Evolutionary conservation across 2,329 filamentous ascomycete genomes (phyloP).

Genomic region (Penicillium sp.): DNA sequence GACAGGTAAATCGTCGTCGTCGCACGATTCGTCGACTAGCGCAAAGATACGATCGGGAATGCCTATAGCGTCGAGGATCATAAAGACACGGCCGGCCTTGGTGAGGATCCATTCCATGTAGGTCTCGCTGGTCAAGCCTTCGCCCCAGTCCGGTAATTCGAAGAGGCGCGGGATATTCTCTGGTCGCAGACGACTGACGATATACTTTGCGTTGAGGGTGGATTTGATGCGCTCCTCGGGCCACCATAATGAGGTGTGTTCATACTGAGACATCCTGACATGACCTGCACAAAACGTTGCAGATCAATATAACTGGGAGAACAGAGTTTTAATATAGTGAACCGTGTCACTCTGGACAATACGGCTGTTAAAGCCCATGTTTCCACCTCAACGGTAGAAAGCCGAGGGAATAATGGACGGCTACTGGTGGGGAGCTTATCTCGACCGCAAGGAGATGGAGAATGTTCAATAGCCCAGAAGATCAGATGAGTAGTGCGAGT

Average conservation of each 20-base stretch:
- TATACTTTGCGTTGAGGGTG: conserved; percentile 41
- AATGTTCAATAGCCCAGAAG: background rate
- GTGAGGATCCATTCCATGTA: conserved; percentile 64
- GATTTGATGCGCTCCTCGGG: conserved; percentile 45
- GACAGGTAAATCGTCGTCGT: conserved; percentile 60
- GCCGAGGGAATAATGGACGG: background rate
- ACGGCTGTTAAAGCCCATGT: background rate
- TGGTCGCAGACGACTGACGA: conserved; percentile 35
- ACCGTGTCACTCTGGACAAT: background rate
- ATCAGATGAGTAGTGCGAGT: background rate
- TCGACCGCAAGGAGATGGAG: background rate
- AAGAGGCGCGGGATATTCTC: conserved; percentile 37
- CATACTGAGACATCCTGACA: conserved; percentile 13
- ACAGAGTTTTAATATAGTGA: background rate
- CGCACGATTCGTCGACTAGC: conserved; percentile 59
- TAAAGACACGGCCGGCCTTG: conserved; percentile 56
- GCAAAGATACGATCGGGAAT: conserved; percentile 63
- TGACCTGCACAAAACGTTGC: background rate
- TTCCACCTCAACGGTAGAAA: background rate
- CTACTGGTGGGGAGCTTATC: conserved; percentile 2
- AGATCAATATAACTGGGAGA: background rate
- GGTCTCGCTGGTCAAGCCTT: conserved; percentile 46
- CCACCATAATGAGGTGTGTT: conserved; percentile 41
- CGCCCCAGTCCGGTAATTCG: conserved; percentile 40
- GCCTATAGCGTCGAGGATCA: conserved; percentile 57